A percentile compares a stretch with the other conserved stretches of the same genome.
These are phyloP conservation scores for Alternaria consortialis DNA, from an alignment of 2,329 filamentous ascomycete genomes.

Conservation along the genomic window DNA sequence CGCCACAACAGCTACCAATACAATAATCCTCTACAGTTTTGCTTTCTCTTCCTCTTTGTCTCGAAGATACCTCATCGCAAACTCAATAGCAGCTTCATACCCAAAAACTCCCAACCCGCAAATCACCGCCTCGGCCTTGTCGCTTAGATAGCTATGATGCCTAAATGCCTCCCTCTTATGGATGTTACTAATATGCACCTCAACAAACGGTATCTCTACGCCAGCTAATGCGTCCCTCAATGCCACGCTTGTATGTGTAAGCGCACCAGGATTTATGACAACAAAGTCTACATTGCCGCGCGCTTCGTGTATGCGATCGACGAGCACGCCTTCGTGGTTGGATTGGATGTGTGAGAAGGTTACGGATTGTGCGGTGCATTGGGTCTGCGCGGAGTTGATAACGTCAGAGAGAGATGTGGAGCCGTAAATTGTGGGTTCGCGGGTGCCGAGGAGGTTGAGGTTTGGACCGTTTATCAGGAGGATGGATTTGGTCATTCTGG, in stretches of 20 bases:
- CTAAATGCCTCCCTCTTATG: slow-evolving; percentile 75
- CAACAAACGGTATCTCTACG: slow-evolving; percentile 76
- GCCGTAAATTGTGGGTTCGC: slow-evolving; percentile 79
- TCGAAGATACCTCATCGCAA: slow-evolving; percentile 46
- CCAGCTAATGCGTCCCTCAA: slow-evolving; percentile 77
- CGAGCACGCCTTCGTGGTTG: slow-evolving; percentile 78
- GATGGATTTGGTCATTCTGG: slow-evolving; percentile 58
- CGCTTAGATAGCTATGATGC: slow-evolving; percentile 75
- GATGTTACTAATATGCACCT: slow-evolving; percentile 80
- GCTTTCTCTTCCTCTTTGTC: not conserved
- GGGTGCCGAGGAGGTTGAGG: slow-evolving; percentile 78
- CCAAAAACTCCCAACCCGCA: slow-evolving; percentile 67
- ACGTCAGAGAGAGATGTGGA: slow-evolving; percentile 72
- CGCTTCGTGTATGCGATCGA: slow-evolving; percentile 77
- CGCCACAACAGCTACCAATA: not conserved
- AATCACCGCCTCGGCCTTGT: slow-evolving; percentile 79
- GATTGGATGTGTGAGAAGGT: slow-evolving; percentile 72
- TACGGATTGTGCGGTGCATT: slow-evolving; percentile 61
- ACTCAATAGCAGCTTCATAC: slow-evolving; percentile 58
- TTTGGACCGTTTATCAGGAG: slow-evolving; percentile 85
- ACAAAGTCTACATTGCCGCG: slow-evolving; percentile 68
- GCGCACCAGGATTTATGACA: slow-evolving; percentile 78
- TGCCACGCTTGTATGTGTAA: slow-evolving; percentile 79
- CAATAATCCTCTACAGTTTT: not conserved
- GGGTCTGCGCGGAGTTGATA: slow-evolving; percentile 58